Base-by-base conservation (phyloP, 2,329 filamentous ascomycete species). In the Epichloe bromicola region DNA sequence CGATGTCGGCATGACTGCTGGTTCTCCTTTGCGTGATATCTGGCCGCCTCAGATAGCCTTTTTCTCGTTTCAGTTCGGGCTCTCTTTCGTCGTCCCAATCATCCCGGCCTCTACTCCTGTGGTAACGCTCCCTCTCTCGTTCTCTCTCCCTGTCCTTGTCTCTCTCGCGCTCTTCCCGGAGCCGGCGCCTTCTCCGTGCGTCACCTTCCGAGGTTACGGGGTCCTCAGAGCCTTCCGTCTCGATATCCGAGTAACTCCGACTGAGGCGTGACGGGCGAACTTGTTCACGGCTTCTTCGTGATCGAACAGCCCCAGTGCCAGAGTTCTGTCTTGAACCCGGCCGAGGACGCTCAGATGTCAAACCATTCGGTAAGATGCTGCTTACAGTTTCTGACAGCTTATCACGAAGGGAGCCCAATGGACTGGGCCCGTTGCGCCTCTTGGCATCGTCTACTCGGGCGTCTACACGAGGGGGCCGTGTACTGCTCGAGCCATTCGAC, bases 1-100 rank as follows among this genome's bases (percentile, higher is more conserved):
- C 73, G 36, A 70, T 63, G 53, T 76, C 74, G 23, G 72, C 70
- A 53, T 75, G 73, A 56, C 73, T 76, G 61, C 73, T 75, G 3
- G 74, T 72, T 43, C 74, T 63, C 45, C 72, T 65, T 30, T 69
- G 62, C 14, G 63, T 19, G 19, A 19, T 58, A 1, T 71, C 70
- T 1, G 70, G 66, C n/a, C 71, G 65, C 33, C 66, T 60, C 12
- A 67, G 58, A 54, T 71, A 67, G 26, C 53, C 57, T 34, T 61
- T 61, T 7, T 67, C 65, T 43, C 67, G 64, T 48, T 63, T 58
- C 37, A 56, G 54, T 19, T 58, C 56, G 1, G 59, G 51, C 15
- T 66, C 67, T 36, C 61, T 60, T 8, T 67, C 66, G 17, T 62
- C 62, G 14, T 62, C 65, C 38, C 61, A 57, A 4, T 65, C 64